These are phyloP conservation scores for Daldinia eschscholtzii DNA, from an alignment of 2,329 filamentous ascomycete species.

Conservation along the genomic window DNA sequence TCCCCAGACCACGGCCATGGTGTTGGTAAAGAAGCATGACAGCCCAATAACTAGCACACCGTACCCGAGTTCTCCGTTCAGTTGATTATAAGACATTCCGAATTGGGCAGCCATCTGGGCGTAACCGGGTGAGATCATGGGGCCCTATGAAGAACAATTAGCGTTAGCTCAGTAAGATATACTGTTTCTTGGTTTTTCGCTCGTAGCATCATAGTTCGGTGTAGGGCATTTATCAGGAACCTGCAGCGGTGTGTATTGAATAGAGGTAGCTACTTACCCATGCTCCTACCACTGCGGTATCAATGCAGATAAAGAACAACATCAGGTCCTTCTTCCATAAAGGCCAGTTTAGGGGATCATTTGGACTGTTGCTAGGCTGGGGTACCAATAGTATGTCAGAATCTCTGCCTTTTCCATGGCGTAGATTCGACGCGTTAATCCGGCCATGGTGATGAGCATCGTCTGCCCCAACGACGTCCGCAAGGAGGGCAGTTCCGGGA, in stretches of 20 bases:
- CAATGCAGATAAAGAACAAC: conserved; percentile 55
- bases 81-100: conserved; percentile 51
- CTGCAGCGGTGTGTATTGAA: neutral
- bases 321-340: conserved; percentile 57
- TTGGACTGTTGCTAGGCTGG: conserved; percentile 59
- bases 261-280: conserved; percentile 28
- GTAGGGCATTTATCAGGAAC: neutral
- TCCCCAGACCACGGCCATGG: conserved; percentile 50
- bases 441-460: conserved; percentile 46
- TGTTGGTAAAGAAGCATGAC: conserved; percentile 52
- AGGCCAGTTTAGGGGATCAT: conserved; percentile 58
- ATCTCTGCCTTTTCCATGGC: conserved; percentile 46
- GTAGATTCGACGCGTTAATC: conserved; percentile 45
- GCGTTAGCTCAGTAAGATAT: conserved; percentile 2
- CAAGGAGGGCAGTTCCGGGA: conserved; percentile 49
- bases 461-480: conserved; percentile 49
- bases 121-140: conserved; percentile 55
- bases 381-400: conserved; percentile 60
- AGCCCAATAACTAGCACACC: conserved; percentile 53
- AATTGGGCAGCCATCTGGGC: conserved; percentile 51
- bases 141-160: conserved; percentile 42
- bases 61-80: conserved; percentile 53
- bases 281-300: conserved; percentile 54
- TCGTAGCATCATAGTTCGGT: neutral
- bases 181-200: neutral